Evolutionary conservation across 176 grass and related monocot species (phyloP), one percentile per base, ranked within the genome.

Genomic region (Triticum turgidum): DNA sequence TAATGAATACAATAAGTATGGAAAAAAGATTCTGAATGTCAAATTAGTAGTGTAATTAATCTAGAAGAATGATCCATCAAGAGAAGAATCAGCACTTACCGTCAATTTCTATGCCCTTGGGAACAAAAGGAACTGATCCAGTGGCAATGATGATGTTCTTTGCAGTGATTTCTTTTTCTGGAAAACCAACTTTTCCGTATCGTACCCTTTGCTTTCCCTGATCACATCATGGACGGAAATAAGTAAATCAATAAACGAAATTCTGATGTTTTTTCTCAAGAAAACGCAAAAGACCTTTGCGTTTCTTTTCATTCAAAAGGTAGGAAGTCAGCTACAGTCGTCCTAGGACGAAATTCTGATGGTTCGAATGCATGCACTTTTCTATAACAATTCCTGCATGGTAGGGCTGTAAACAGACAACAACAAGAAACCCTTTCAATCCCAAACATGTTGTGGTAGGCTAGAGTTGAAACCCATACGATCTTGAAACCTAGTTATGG

Each of bases 91-190:
- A 90, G 42, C 47, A 77, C 10, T 87, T 91, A 98, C 96, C 91
- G 86, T 95, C 93, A 92, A 98, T 69, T 92, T 98, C 93, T 72
- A 98, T 98, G 81, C 96, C 96, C 87, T 98, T 94, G 11, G 96
- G 96, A 81, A 95, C 93, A 91, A 98, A 95, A 79, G 96, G 96
- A 84, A 93, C 88, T 77, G 96, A 98, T 56, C 93, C 93, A 73
- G 93, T 98, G 22, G 93, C 93, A 86, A 98, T 98, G 81, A 98
- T 95, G 63, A 94, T 95, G 84, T 98, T 93, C 67, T 72, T 93
- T 52, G 91, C 90, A 63, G 93, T 95, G 80, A 98, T 86, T 90
- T 95, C 96, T 89, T 91, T 95, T 65, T 94, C 91, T 32, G 92
- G 89, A 51, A 87, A 88, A 78, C 95, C 95, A 64, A 85, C 83